Percentiles rank a stretch among this genome's conserved stretches.
phyloP scores from a whole-genome alignment of 179 eudicot genomes.

The Vitellaria paradoxa region DNA sequence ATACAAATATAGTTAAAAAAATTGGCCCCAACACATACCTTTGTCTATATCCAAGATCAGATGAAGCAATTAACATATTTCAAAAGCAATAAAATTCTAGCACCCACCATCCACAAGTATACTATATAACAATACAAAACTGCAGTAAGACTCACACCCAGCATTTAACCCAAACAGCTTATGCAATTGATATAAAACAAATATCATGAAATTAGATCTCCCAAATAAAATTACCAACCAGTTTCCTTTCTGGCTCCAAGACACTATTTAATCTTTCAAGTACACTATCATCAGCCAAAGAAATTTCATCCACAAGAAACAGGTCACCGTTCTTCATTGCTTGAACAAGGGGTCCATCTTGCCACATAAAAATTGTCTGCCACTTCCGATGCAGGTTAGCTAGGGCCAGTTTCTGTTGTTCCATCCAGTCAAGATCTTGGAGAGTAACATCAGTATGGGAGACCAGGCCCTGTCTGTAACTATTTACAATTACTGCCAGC shows the following conservation, averaged over 20 bases:
- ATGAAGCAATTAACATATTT: background rate
- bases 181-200: background rate
- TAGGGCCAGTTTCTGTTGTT: constrained; percentile 38
- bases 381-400: constrained; percentile 65
- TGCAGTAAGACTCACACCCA: background rate
- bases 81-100: background rate
- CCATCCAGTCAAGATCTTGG: constrained; percentile 49
- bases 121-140: background rate
- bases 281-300: constrained; percentile 98
- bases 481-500: constrained; percentile 43
- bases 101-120: background rate
- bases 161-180: constrained; percentile 8
- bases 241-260: constrained; percentile 93
- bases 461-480: constrained; percentile 41
- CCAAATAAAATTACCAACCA: constrained; percentile 41
- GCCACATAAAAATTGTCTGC: constrained; percentile 91
- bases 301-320: constrained; percentile 96
- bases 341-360: constrained; percentile 94
- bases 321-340: constrained; percentile 93
- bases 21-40: background rate
- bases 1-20: background rate
- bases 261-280: constrained; percentile 97
- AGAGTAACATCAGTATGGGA: constrained; percentile 41
- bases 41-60: background rate
- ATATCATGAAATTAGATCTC: background rate